Evolutionary conservation across 163 green algal genomes (phyloP), one percentile per base, ranked within the genome.

Genomic region (Volvox carteri): DNA sequence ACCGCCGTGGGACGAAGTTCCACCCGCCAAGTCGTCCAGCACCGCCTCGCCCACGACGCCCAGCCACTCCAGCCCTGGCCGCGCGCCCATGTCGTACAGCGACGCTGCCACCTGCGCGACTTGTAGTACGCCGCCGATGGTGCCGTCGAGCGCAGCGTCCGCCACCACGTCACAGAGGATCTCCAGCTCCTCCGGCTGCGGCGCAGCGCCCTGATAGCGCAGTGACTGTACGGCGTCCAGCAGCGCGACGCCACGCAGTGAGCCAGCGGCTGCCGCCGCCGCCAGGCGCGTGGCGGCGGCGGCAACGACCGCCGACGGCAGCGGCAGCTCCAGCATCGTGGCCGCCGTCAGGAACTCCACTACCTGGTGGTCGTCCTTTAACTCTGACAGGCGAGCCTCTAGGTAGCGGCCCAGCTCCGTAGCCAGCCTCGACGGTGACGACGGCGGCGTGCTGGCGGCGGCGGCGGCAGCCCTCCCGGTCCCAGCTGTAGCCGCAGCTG

Each of bases 1-100:
- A 25, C 56, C 56, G 56, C 39, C 78, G 0, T 56, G 23, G 23
- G 11, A 54, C 30, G 48, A 46, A 19, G 14, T 39, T 19, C 16
- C 65, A 18, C 35, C 21, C 12, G 65, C 37, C 2, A 83, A 21
- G 28, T 74, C 67, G 18, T 37, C 48, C 68, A 75, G 19, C 18
- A 88, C 48, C 5, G 68, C 83, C 37, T 88, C 83, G 37, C 12
- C 1, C 48, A 88, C 11, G 4, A 18, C 21, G 28, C 2, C 50
- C 25, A 81, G 67, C 68, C 68, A 88, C 50, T 81, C 68, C 23
- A 5, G 1, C 16, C 41, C 46, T 18, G 83, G 83, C 6, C 68
- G 67, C 1, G 68, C 67, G 50, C 83, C 83, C 68, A 88, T 60
- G 68, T 88, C 83, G 48, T 83, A 60, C 68, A 88, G 48, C 37